Evolutionary conservation across 306 rosid genomes (phyloP), one percentile per base, ranked within the genome.

Genomic region (Benincasa hispida): DNA sequence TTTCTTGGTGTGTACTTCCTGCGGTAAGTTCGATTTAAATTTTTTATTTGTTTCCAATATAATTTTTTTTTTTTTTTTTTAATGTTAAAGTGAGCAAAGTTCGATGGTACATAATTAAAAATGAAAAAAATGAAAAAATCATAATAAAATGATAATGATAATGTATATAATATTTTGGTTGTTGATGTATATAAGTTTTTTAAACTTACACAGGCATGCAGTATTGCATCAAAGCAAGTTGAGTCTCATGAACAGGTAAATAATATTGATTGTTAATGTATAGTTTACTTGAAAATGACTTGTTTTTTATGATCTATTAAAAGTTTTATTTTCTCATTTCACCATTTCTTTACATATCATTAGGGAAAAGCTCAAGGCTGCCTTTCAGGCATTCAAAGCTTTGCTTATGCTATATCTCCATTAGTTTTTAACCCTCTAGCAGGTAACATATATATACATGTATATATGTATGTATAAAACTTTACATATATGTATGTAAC

Each of bases 291-390:
- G n/a, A n/a, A n/a, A n/a, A n/a, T n/a, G n/a, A n/a, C n/a, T n/a
- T n/a, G n/a, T n/a, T n/a, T n/a, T n/a, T n/a, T n/a, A n/a, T n/a
- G n/a, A n/a, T n/a, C n/a, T n/a, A n/a, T n/a, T n/a, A n/a, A n/a
- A 96, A 93, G 27, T 55, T 56, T n/a, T 10, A 1, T 5, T 34
- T 18, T 34, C 8, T 17, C 11, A 34, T 34, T 61, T 61, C 22
- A 27, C 11, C 30, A 61, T 14, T 56, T 11, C 19, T 61, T 27
- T 15, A 1, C 22, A 30, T 13, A n/a, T n/a, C 50, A 72, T 34
- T 80, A 93, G 97, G 98, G 97, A 27, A 91, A 87, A 88, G 92
- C 89, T 84, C 98, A 88, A 85, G 98, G 98, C 67, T 88, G 96
- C 62, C 85, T 93, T 69, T 84, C 91, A 42, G 97, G 96, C 85